Evolutionary conservation across 2,329 filamentous ascomycete species (phyloP).

Genomic region (Diaporthe caulivora): DNA sequence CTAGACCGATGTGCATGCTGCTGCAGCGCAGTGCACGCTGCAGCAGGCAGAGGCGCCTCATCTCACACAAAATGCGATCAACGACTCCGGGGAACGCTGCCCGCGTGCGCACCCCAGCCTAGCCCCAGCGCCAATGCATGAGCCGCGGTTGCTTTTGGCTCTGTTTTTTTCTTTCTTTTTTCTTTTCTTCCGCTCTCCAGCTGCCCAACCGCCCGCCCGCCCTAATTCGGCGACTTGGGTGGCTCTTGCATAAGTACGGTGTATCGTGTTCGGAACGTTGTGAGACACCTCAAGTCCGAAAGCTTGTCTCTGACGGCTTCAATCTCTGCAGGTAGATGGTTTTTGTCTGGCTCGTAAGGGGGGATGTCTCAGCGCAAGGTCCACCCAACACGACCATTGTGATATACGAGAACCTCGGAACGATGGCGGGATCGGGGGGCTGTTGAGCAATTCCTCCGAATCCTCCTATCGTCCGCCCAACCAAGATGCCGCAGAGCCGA

Average conservation of each 20-base stretch:
- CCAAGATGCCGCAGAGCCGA: not conserved
- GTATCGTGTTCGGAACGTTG: constrained; percentile 23
- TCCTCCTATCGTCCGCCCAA: not conserved
- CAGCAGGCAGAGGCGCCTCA: constrained; percentile 16
- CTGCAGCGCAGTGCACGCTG: not conserved
- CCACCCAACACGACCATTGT: constrained; percentile 11
- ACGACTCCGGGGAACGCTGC: constrained; percentile 11
- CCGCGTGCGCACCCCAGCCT: not conserved
- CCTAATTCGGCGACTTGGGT: not conserved
- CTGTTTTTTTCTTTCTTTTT: not conserved
- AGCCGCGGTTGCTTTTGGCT: constrained; percentile 6
- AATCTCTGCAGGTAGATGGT: constrained; percentile 30
- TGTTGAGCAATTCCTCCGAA: constrained; percentile 1
- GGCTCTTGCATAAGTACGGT: constrained; percentile 4
- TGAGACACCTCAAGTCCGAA: constrained; percentile 17
- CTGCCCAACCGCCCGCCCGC: not conserved
- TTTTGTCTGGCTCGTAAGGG: constrained; percentile 24
- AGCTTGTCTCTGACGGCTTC: constrained; percentile 23
- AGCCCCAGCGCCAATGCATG: constrained; percentile 17
- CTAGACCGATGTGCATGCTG: constrained; percentile 22
- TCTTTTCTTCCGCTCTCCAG: constrained; percentile 11
- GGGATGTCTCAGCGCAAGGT: constrained; percentile 24
- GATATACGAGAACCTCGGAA: constrained; percentile 9
- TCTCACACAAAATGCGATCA: constrained; percentile 26
- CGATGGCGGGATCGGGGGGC: not conserved